phyloP scores from a whole-genome alignment of 495 filamentous ascomycete genomes.

The Xylaria scruposa region DNA sequence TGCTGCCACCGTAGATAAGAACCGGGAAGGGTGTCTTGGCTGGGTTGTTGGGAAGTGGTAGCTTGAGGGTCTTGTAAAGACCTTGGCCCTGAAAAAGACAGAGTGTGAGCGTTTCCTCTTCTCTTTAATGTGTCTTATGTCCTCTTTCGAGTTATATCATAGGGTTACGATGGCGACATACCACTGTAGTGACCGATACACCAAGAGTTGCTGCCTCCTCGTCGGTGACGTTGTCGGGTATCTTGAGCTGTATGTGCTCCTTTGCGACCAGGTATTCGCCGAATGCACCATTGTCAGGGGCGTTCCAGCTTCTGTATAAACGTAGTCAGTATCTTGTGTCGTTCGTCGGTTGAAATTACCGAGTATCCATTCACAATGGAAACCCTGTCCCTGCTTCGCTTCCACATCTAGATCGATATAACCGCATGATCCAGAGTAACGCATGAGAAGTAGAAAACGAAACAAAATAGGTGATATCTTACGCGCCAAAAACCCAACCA shows the following conservation, averaged over 20 bases:
- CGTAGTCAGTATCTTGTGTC: not conserved
- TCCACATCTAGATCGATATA: not conserved
- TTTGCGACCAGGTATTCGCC: conserved; percentile 46
- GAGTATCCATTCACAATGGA: not conserved
- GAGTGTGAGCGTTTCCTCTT: not conserved
- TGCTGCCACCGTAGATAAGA: conserved; percentile 60
- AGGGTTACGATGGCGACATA: conserved; percentile 29
- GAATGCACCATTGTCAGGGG: conserved; percentile 44
- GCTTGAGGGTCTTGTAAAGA: conserved; percentile 48
- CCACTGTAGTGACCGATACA: conserved; percentile 54
- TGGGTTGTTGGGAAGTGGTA: conserved; percentile 46
- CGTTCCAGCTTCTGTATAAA: not conserved
- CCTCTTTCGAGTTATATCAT: not conserved
- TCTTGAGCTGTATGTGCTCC: conserved; percentile 37
- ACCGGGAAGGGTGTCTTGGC: conserved; percentile 37
- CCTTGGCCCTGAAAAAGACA: conserved; percentile 46
- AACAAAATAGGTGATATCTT: conserved; percentile 19
- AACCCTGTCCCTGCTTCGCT: not conserved
- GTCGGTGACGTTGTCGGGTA: conserved; percentile 48
- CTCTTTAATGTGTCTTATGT: not conserved
- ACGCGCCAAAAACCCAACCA: conserved; percentile 45
- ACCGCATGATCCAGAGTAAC: not conserved
- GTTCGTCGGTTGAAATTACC: not conserved
- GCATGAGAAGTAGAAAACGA: not conserved
- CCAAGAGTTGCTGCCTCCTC: conserved; percentile 56